These are phyloP conservation scores for Fusarium lyarnte DNA, from an alignment of 2,329 filamentous ascomycete genomes.

Conservation along the genomic window DNA sequence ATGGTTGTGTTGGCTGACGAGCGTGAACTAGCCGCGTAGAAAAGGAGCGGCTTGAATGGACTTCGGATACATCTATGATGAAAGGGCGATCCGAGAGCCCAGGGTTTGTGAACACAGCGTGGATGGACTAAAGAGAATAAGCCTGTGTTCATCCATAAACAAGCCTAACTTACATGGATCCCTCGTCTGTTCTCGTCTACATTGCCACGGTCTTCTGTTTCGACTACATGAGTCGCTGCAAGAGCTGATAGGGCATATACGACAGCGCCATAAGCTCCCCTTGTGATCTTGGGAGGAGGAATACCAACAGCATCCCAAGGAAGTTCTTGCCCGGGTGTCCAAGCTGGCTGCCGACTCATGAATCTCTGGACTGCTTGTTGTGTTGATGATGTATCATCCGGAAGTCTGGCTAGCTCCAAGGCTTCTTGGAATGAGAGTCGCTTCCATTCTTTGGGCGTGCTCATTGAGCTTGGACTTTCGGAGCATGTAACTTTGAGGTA, in stretches of 20 bases:
- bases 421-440: slow-evolving; percentile 46
- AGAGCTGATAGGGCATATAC: slow-evolving; percentile 52
- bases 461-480: slow-evolving; percentile 4
- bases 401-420: slow-evolving; percentile 42
- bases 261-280: slow-evolving; percentile 50
- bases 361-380: slow-evolving; percentile 35
- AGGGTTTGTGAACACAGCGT: slow-evolving; percentile 63
- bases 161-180: slow-evolving; percentile 50
- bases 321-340: slow-evolving; percentile 46
- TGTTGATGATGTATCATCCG: slow-evolving; percentile 9
- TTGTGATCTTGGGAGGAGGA: slow-evolving; percentile 18
- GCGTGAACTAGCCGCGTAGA: slow-evolving; percentile 60
- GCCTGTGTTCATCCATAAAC: neutral
- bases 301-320: slow-evolving; percentile 41
- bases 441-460: slow-evolving; percentile 26
- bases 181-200: slow-evolving; percentile 39
- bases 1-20: slow-evolving; percentile 56
- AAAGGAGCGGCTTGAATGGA: slow-evolving; percentile 59
- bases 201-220: slow-evolving; percentile 43
- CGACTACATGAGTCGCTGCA: slow-evolving; percentile 48
- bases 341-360: slow-evolving; percentile 48
- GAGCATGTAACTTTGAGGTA: neutral
- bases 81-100: slow-evolving; percentile 62
- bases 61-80: slow-evolving; percentile 58
- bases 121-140: slow-evolving; percentile 58